Conservation (phyloP, 768 basidiomycete genomes). For the Russula sp. region DNA sequence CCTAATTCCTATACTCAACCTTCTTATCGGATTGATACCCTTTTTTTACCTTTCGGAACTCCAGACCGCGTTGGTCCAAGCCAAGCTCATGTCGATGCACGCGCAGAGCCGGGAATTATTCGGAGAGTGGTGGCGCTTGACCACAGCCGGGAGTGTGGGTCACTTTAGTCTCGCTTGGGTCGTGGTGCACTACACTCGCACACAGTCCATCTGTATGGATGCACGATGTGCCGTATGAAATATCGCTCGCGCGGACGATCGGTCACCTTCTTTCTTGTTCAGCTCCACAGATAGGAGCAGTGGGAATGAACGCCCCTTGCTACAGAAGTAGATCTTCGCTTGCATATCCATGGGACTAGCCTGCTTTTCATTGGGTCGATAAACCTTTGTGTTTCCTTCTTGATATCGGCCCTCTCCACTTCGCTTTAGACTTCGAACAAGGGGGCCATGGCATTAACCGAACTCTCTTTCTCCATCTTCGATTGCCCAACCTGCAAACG, state of each 20-base stretch:
- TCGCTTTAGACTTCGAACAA: conserved; percentile 6
- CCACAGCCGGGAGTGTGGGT: conserved; percentile 12
- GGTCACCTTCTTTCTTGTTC: conserved; percentile 5
- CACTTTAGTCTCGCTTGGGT: conserved; percentile 1
- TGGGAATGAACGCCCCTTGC: background rate
- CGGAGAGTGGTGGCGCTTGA: conserved; percentile 1
- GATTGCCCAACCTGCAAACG: background rate
- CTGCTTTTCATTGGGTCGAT: conserved; percentile 15
- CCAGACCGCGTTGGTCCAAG: background rate
- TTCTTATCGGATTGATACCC: conserved; percentile 12
- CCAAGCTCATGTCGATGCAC: conserved; percentile 1
- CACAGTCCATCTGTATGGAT: background rate
- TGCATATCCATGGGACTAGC: conserved; percentile 7
- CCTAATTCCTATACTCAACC: background rate
- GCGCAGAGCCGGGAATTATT: conserved; percentile 3
- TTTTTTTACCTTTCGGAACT: conserved; percentile 5
- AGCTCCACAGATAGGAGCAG: conserved; percentile 2
- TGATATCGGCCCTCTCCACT: conserved; percentile 1
- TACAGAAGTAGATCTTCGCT: conserved; percentile 10
- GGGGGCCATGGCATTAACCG: background rate
- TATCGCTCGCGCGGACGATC: conserved; percentile 1
- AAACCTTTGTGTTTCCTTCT: conserved; percentile 8
- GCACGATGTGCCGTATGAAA: conserved; percentile 3
- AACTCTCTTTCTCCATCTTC: conserved; percentile 2
- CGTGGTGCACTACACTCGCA: background rate